A percentile compares a stretch with the other conserved stretches of the same genome.
Conservation (phyloP, 352 stramenopile genomes). For the Phytophthora fragariae region DNA sequence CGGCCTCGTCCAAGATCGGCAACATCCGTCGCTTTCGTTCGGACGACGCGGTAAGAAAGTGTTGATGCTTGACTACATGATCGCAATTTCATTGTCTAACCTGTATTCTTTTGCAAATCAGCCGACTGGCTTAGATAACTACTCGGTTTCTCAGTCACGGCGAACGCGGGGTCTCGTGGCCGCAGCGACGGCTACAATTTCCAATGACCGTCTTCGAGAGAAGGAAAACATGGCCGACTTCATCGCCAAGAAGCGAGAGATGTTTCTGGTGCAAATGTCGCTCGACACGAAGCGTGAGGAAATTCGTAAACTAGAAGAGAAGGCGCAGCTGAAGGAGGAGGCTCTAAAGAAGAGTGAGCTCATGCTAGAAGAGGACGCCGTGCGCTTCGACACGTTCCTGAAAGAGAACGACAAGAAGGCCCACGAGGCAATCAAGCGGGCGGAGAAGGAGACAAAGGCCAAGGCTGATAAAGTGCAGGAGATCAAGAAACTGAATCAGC, state of each 20-base stretch:
- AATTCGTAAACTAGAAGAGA: conserved; percentile 97
- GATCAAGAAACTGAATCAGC: conserved; percentile 96
- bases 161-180: conserved; percentile 82
- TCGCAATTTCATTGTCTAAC: background rate
- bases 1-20: conserved; percentile 76
- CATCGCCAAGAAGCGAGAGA: conserved; percentile 96
- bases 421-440: conserved; percentile 95
- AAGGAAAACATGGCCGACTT: conserved; percentile 97
- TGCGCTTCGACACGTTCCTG: conserved; percentile 96
- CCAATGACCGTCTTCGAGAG: conserved; percentile 88
- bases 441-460: conserved; percentile 94
- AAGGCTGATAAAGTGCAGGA: conserved; percentile 96
- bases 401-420: conserved; percentile 98
- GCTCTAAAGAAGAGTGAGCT: conserved; percentile 95
- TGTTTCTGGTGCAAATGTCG: conserved; percentile 97
- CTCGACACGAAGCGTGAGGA: conserved; percentile 97
- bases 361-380: conserved; percentile 96
- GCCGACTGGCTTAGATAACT: conserved; percentile 55
- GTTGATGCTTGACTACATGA: background rate
- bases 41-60: conserved; percentile 55
- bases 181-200: conserved; percentile 82
- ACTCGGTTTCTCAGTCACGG: conserved; percentile 72
- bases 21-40: conserved; percentile 82
- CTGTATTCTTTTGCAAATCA: conserved; percentile 19
- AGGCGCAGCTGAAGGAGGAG: conserved; percentile 95